These are phyloP conservation scores for Amesomyces nigricolor DNA, from an alignment of 2,329 filamentous ascomycete species.

Conservation along the genomic window DNA sequence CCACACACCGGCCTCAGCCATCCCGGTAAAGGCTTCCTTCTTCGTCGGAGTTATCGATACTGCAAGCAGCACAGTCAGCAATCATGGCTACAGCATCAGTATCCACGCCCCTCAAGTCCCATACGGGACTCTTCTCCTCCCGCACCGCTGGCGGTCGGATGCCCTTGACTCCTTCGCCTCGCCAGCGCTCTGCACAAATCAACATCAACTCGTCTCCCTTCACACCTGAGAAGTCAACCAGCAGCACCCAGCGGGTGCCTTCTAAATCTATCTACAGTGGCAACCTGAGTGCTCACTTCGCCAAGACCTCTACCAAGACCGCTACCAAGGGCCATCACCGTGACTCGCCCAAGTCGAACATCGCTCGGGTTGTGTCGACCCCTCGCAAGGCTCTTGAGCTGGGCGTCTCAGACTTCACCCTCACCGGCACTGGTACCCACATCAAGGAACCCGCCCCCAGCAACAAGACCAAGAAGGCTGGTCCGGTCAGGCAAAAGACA, in stretches of 20 bases:
- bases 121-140: constrained; percentile 84
- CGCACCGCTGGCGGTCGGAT: constrained; percentile 92
- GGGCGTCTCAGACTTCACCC: constrained; percentile 84
- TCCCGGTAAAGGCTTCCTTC: constrained; percentile 42
- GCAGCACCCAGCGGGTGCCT: constrained; percentile 45
- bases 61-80: constrained; percentile 33
- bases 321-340: constrained; percentile 59
- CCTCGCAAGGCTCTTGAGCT: constrained; percentile 81
- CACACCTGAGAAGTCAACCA: constrained; percentile 59
- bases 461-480: constrained; percentile 55
- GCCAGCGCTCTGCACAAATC: constrained; percentile 48
- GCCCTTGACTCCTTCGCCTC: constrained; percentile 88
- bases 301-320: constrained; percentile 60
- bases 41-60: constrained; percentile 42
- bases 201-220: constrained; percentile 66
- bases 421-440: constrained; percentile 71
- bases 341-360: constrained; percentile 95
- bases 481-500: constrained; percentile 46
- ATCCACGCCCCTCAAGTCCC: constrained; percentile 91
- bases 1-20: constrained; percentile 28
- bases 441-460: constrained; percentile 52
- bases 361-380: constrained; percentile 66
- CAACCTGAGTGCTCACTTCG: constrained; percentile 73
- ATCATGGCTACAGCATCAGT: constrained; percentile 75
- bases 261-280: constrained; percentile 73